Conservation (phyloP, 2,329 filamentous ascomycete genomes). For the Boeremia lycopersici region DNA sequence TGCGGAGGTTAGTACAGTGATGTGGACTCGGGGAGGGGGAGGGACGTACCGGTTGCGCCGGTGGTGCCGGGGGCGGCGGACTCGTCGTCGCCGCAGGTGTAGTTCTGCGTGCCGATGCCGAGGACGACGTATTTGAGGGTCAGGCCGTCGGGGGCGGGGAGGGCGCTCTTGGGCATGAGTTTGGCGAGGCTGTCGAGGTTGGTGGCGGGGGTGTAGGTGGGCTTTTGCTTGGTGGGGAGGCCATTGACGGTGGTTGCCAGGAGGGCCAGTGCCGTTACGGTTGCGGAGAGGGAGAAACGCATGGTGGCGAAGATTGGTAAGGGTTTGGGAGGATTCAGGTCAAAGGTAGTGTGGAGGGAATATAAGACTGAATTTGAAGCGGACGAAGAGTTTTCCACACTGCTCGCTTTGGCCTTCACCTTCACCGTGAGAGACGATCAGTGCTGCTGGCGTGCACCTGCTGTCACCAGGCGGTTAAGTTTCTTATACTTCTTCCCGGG, state of each 20-base stretch:
- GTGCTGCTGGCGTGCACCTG: slow-evolving; percentile 23
- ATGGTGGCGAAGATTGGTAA: slow-evolving; percentile 25
- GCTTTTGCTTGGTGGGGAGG: slow-evolving; percentile 17
- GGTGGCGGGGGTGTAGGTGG: slow-evolving; percentile 21
- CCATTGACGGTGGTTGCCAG: slow-evolving; percentile 27
- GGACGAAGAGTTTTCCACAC: background rate
- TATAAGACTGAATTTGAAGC: background rate
- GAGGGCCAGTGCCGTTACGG: slow-evolving; percentile 27
- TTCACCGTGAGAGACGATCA: slow-evolving; percentile 22
- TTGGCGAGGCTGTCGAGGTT: slow-evolving; percentile 34
- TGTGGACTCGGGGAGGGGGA: background rate
- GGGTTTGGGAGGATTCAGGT: background rate
- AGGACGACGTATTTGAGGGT: slow-evolving; percentile 55
- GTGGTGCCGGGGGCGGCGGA: slow-evolving; percentile 38
- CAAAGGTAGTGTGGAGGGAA: background rate
- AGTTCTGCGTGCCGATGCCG: slow-evolving; percentile 61
- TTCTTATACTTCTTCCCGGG: slow-evolving; percentile 36
- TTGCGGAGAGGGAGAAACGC: slow-evolving; percentile 36
- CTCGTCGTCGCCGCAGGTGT: slow-evolving; percentile 50
- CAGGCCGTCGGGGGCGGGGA: slow-evolving; percentile 36
- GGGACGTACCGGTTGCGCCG: slow-evolving; percentile 39
- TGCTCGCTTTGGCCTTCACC: slow-evolving; percentile 4
- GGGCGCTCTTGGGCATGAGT: slow-evolving; percentile 37
- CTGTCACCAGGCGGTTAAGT: slow-evolving; percentile 25
- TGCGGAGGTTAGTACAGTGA: slow-evolving; percentile 2